Base-by-base conservation (phyloP, 768 basidiomycete genomes). In the Phylloporus rhodoxanthus region DNA sequence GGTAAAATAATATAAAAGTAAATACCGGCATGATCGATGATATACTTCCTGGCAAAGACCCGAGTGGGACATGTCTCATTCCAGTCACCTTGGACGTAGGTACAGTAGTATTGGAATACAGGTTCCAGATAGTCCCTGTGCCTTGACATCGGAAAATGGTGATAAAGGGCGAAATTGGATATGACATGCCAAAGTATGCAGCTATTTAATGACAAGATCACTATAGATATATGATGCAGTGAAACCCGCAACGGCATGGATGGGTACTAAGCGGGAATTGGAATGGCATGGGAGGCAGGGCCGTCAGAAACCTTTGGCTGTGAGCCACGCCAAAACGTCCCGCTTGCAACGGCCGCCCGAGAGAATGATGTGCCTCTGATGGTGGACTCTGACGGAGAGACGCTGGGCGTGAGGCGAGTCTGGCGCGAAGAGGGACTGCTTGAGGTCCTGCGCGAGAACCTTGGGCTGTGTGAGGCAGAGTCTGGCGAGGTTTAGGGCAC, bases 281-380 rank as follows among this genome's bases (percentile, higher is more conserved):
- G 28, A 32, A 5, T 37, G 17, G 36, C 17, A 37, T 17, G 39
- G 44, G 36, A 45, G 41, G 32, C 30, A 37, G 25, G 44, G 45
- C 14, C 19, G 40, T 65, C 44, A 89, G 66, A 89, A 89, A 11
- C 87, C 87, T 59, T 75, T 80, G 49, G 64, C 62, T 61, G 70
- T 70, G 57, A 90, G 73, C 82, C 83, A 90, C 43, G 75, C 71
- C 56, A 77, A 60, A 42, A 90, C 77, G 38, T 79, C 65, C 51
- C 73, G 70, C 62, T 78, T 86, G 80, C 79, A 83, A 41, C 72
- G 73, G 5, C 84, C 82, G 40, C 85, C 85, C 21, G 72, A 68
- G 53, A 89, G 73, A 42, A 79, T 55, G 51, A 87, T 57, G 60
- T 84, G 79, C 50, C 73, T 75, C 36, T 76, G 72, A 49, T 72